Evolutionary conservation across 441 rosid genomes (phyloP).

Genomic region (Populus hybrid): DNA sequence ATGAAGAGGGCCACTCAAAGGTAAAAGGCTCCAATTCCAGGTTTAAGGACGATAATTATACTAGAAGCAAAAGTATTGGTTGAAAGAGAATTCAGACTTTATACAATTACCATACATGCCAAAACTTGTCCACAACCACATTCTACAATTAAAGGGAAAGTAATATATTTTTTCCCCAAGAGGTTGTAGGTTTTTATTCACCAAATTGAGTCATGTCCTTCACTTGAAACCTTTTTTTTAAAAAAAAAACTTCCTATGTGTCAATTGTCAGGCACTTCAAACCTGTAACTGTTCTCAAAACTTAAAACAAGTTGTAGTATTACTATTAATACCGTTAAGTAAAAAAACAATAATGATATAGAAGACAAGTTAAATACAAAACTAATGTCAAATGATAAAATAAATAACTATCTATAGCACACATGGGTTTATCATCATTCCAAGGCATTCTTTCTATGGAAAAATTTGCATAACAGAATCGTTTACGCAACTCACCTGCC

Average conservation of each 20-base stretch:
- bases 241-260: neutral
- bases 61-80: neutral
- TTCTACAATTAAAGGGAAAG: conserved; percentile 1
- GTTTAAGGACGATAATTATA: neutral
- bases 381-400: neutral
- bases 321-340: neutral
- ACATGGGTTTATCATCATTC: neutral
- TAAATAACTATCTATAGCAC: neutral
- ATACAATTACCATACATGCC: neutral
- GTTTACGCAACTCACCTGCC: conserved; percentile 56
- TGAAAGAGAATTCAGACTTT: neutral
- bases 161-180: neutral
- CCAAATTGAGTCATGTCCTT: neutral
- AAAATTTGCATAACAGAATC: neutral
- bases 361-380: too few relatives aligned
- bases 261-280: neutral
- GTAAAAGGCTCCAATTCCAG: neutral
- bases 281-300: neutral
- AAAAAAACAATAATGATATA: too few relatives aligned
- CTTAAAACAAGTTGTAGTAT: neutral
- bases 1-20: neutral
- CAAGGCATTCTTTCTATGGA: neutral
- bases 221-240: neutral
- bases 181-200: neutral
- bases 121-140: neutral